Base-by-base conservation (phyloP, 805 yeast genomes). In the Candida sanyiensis region DNA sequence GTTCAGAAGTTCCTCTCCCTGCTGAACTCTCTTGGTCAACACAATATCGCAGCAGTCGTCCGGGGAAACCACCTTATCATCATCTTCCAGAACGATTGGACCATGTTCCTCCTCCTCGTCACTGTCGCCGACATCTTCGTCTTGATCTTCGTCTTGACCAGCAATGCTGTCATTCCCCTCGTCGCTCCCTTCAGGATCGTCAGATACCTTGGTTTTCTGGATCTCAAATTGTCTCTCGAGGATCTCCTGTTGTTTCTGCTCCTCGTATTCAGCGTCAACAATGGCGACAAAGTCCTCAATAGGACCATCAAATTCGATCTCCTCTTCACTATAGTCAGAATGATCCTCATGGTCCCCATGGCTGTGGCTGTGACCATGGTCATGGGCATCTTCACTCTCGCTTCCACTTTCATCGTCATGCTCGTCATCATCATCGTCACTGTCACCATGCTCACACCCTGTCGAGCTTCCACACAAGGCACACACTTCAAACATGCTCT, bases 31-130 rank as follows among this genome's bases (percentile, higher is more conserved):
- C 11, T 54, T 56, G 15, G 67, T 63, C 3, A 80, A 51, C 0
- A 74, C 67, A 11, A 88, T 75, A 49, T 87, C 96, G 49, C 95
- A 85, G 46, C 88, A 80, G 42, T 75, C 73, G 37, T 69, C 71
- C 2, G 73, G 64, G 4, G 55, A 44, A 3, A 69, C 59, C 7
- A 65, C 49, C 15, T 69, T 71, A 1, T 51, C 58, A 20, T 54
- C 51, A 22, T 50, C 55, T 15, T 41, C 44, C 7, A 45, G 33
- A 1, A 45, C 8, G 11, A 40, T 45, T 3, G 58, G 57, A 10
- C 56, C 59, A 3, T 47, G 45, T 19, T 52, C 54, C 7, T 38
- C 51, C 30, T 61, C 61, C 21, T 54, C 43, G 11, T 38, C 46
- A 13, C 37, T 35, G 11, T 42, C 45, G 15, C 47, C 46, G 13